These are phyloP conservation scores for Metschnikowia kofuensis DNA, from an alignment of 805 yeast species.

Conservation along the genomic window DNA sequence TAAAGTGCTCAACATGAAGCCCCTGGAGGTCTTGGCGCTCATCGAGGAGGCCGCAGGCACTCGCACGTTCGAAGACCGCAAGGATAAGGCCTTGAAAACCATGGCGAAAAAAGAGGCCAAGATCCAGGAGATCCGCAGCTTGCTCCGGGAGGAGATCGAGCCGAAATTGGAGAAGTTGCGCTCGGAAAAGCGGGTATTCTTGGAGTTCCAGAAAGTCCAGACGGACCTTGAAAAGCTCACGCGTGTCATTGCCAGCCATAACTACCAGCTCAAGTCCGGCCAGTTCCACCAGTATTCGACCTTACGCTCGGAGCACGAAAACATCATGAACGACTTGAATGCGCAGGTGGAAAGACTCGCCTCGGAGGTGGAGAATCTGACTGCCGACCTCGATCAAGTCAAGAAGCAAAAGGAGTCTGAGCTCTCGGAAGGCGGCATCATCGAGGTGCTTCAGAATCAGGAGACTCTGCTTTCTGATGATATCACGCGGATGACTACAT, in stretches of 20 bases:
- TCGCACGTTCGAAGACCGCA: constrained; percentile 88
- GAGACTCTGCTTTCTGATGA: constrained; percentile 61
- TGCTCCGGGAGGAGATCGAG: constrained; percentile 83
- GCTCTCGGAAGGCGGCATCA: constrained; percentile 54
- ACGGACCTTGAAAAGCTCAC: constrained; percentile 73
- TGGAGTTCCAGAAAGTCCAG: constrained; percentile 85
- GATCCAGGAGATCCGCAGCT: constrained; percentile 67
- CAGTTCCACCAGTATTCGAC: constrained; percentile 44
- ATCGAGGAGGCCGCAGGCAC: constrained; percentile 99
- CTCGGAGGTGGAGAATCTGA: constrained; percentile 56
- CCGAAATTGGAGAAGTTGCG: constrained; percentile 84
- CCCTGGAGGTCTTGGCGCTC: constrained; percentile 80
- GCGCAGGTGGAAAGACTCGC: constrained; percentile 44
- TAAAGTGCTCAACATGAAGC: constrained; percentile 94
- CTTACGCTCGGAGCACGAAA: constrained; percentile 40
- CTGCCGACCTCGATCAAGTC: constrained; percentile 56
- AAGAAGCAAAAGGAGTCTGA: constrained; percentile 55
- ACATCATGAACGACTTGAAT: constrained; percentile 39
- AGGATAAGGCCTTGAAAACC: constrained; percentile 86
- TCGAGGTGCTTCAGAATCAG: constrained; percentile 55
- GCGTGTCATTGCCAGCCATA: constrained; percentile 74
- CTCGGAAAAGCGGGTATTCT: constrained; percentile 73
- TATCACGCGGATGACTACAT: constrained; percentile 64
- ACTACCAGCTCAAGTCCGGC: constrained; percentile 46
- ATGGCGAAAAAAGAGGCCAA: constrained; percentile 90